phyloP scores from a whole-genome alignment of 768 basidiomycete genomes.

The Aureoboletus auriporus region DNA sequence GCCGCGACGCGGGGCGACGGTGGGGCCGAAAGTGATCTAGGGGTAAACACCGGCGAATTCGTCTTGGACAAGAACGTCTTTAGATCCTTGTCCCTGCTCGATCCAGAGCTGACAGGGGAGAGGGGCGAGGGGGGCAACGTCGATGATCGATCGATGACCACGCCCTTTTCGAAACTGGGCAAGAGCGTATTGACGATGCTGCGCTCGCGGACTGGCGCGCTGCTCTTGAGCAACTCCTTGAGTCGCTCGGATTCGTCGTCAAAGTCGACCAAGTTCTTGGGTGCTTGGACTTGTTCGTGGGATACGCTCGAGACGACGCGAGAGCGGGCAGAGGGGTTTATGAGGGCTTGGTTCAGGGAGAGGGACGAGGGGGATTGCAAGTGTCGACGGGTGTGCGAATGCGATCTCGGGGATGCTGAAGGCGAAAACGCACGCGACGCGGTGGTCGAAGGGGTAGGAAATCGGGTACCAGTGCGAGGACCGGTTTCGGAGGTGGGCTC shows the following conservation, averaged over 20 bases:
- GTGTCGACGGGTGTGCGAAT: slow-evolving; percentile 21
- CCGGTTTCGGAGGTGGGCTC: slow-evolving; percentile 10
- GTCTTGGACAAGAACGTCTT: too few species aligned
- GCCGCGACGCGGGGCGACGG: slow-evolving; percentile 29
- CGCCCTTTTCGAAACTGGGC: slow-evolving; percentile 24
- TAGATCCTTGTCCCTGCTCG: slow-evolving; percentile 18
- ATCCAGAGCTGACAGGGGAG: slow-evolving; percentile 2
- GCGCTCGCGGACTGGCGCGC: slow-evolving; percentile 29
- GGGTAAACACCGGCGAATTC: slow-evolving; percentile 38
- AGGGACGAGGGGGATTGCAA: slow-evolving; percentile 38
- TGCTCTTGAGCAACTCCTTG: slow-evolving; percentile 66
- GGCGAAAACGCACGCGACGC: slow-evolving; percentile 11
- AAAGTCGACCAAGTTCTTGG: slow-evolving; percentile 76
- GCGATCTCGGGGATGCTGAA: slow-evolving; percentile 20
- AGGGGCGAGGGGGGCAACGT: slow-evolving; percentile 5
- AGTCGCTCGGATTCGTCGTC: slow-evolving; percentile 77
- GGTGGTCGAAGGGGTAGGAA: slow-evolving; percentile 6
- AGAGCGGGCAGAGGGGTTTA: slow-evolving; percentile 52
- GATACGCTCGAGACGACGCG: slow-evolving; percentile 71
- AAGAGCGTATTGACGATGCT: slow-evolving; percentile 3
- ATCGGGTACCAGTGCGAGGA: slow-evolving; percentile 10
- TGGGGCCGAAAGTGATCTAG: slow-evolving; percentile 34
- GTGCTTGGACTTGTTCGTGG: slow-evolving; percentile 67
- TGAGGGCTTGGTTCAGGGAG: slow-evolving; percentile 39
- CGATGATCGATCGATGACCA: slow-evolving; percentile 22